phyloP scores from a whole-genome alignment of 176 grass and related monocot species.

The Oryza nivara region DNA sequence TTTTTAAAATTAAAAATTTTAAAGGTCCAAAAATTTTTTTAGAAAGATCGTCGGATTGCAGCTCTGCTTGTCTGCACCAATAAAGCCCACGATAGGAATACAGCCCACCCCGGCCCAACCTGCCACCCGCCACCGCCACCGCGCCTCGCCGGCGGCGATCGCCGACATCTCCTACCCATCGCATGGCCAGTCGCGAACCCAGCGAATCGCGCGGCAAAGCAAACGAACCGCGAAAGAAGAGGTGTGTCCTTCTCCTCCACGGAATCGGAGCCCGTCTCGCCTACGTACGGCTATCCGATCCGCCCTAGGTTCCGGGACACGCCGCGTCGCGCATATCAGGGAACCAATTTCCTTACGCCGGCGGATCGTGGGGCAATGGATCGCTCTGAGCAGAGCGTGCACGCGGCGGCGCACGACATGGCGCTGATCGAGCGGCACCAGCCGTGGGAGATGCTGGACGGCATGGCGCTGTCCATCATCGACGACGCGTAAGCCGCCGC shows the following conservation, averaged over 20 bases:
- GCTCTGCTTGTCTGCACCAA: no score
- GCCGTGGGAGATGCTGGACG: conserved; percentile 7
- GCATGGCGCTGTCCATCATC: conserved; percentile 21
- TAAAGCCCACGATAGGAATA: no score
- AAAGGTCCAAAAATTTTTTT: no score
- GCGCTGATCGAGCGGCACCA: conserved; percentile 13
- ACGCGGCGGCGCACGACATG: neutral
- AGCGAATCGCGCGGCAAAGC: no score
- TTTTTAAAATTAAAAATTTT: no score
- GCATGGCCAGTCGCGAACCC: no score
- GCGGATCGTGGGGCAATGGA: neutral
- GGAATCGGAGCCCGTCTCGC: neutral
- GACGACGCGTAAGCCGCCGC: conserved; percentile 25
- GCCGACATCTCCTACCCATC: no score
- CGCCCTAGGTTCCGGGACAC: neutral
- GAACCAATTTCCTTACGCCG: neutral
- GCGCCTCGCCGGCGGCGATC: no score
- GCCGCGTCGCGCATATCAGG: no score
- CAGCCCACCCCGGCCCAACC: no score
- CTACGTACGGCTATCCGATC: neutral
- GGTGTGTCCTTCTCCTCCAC: neutral
- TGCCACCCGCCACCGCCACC: no score
- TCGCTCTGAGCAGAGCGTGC: neutral
- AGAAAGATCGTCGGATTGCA: no score
- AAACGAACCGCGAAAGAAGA: neutral